Conservation (phyloP, 1,139 yeast genomes). For the Yamadazyma jaroonii region DNA sequence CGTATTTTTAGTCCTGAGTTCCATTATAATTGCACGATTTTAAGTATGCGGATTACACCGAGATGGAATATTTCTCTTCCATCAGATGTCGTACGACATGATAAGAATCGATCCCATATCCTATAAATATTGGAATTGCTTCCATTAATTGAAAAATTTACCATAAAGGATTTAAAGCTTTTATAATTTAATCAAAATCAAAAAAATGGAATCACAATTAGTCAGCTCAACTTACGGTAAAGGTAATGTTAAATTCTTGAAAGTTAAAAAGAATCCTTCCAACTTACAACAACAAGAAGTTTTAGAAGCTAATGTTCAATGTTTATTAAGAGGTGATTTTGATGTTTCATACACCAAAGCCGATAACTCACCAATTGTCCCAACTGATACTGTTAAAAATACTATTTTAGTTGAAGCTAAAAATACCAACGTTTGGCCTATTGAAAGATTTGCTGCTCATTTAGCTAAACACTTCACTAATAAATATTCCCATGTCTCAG, state of each 20-base stretch:
- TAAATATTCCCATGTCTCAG: slow-evolving; percentile 75
- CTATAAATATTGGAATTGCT: slow-evolving; percentile 9
- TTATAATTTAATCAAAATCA: not conserved
- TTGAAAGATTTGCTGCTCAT: slow-evolving; percentile 84
- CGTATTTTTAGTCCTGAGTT: not conserved
- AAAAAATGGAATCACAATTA: slow-evolving; percentile 23
- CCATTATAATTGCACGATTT: not conserved
- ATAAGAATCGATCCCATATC: slow-evolving; percentile 6
- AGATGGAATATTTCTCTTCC: not conserved
- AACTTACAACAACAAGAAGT: slow-evolving; percentile 75
- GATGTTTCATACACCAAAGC: slow-evolving; percentile 82
- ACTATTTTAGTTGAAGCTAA: slow-evolving; percentile 82
- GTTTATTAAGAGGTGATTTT: slow-evolving; percentile 72
- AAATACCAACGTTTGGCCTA: slow-evolving; percentile 80
- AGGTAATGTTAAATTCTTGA: slow-evolving; percentile 85
- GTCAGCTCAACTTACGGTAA: slow-evolving; percentile 74
- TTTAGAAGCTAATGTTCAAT: slow-evolving; percentile 78
- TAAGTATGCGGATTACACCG: slow-evolving; percentile 5
- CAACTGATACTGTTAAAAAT: slow-evolving; percentile 92
- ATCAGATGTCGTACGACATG: not conserved
- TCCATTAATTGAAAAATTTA: not conserved
- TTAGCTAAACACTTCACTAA: slow-evolving; percentile 75
- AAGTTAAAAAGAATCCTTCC: slow-evolving; percentile 72
- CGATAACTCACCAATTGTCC: slow-evolving; percentile 83
- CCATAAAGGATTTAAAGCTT: not conserved